These are phyloP conservation scores for Cardiospermum halicacabum DNA, from an alignment of 345 rosid genomes.

Conservation along the genomic window DNA sequence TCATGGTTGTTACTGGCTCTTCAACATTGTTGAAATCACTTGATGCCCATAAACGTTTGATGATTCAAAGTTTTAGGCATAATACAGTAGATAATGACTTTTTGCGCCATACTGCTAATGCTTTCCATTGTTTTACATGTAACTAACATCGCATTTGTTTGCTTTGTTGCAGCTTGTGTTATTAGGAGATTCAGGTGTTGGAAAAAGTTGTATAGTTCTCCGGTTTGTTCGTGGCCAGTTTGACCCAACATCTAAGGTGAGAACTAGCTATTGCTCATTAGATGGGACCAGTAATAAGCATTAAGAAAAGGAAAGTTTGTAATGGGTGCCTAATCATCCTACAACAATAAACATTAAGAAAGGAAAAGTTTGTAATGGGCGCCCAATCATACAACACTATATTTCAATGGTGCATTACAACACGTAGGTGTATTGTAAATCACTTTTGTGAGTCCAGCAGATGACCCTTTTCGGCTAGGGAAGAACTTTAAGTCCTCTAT, in stretches of 20 bases:
- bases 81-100: too few relatives aligned
- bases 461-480: not conserved
- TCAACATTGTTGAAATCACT: not conserved
- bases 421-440: not conserved
- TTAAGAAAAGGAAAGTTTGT: not conserved
- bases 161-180: conserved; percentile 64
- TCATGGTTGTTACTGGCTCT: not conserved
- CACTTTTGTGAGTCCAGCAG: not conserved
- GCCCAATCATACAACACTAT: not conserved
- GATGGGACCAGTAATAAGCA: not conserved
- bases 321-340: not conserved
- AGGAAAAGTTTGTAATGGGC: not conserved
- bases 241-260: conserved; percentile 93
- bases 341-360: not conserved
- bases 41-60: not conserved
- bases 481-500: not conserved
- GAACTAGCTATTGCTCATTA: not conserved
- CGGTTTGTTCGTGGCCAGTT: conserved; percentile 99
- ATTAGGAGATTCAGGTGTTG: conserved; percentile 97
- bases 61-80: too few relatives aligned
- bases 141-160: conserved; percentile 19
- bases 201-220: conserved; percentile 96
- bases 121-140: not conserved
- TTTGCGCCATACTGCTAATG: not conserved
- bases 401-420: not conserved